Evolutionary conservation across 2,329 filamentous ascomycete species (phyloP), one percentile per base, ranked within the genome.

Genomic region (Fusarium nygamai): DNA sequence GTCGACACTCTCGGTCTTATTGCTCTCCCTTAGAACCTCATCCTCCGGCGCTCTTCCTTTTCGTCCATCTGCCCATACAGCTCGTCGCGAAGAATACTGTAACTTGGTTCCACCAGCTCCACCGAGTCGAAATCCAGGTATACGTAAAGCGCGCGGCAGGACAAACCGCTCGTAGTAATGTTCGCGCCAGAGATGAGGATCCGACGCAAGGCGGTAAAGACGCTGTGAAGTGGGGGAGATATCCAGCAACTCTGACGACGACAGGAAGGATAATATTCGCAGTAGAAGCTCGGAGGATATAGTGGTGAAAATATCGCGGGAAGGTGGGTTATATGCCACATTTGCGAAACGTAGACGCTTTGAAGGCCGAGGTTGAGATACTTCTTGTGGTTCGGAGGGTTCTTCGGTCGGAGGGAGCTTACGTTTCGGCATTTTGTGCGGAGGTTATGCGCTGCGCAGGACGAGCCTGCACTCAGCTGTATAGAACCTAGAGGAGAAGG

Each of bases 101-200:
- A 87, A 75, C 66, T 83, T 85, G 29, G 81, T 79, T 8, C 75
- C 73, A 16, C 66, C 67, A 31, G 67, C 60, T 10, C 63, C 75
- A 4, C 83, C 82, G 33, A 83, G 78, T 38, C 85, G 83, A 63
- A 92, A 88, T 29, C 92, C 92, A 1, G 93, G 93, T 64, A 96
- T 91, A 66, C 93, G 90, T 75, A 93, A 88, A 41, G 93, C 93
- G 78, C 95, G 90, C 44, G 94, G 95, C 41, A 93, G 88, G 36
- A 98, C 94, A 82, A 97, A 98, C 71, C 93, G 92, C 33, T 91
- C 88, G 83, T 97, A 98, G 83, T 98, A 99, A 57, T 94, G 90
- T 20, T 89, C 88, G 81, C 96, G 96, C 96, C 96, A 99, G 64
- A 98, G 85, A 80, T 98, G 94, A 2, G 93, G 92, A 82, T 98